These are phyloP conservation scores for Alloteropsis semialata DNA, from an alignment of 176 grass and related monocot species.

Conservation along the genomic window DNA sequence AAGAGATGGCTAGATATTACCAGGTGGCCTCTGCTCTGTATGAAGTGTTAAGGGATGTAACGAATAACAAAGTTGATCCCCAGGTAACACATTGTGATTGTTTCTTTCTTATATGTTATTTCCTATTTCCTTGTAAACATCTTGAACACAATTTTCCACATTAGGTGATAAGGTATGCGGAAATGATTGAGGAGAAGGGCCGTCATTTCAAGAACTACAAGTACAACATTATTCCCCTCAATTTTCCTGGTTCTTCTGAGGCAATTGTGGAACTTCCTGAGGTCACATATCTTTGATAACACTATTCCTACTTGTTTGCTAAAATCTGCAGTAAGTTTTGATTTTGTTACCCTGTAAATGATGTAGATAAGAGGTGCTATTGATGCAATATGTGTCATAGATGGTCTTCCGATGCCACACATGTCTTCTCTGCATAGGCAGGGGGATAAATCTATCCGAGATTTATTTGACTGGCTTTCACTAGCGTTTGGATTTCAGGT, in stretches of 20 bases:
- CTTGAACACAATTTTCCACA: constrained; percentile 20
- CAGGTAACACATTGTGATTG: constrained; percentile 37
- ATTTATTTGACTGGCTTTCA: constrained; percentile 78
- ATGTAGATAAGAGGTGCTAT: constrained; percentile 54
- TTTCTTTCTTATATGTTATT: background rate
- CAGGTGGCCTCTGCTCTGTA: constrained; percentile 62
- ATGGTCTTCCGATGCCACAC: constrained; percentile 53
- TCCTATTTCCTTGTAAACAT: constrained; percentile 11
- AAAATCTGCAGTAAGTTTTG: background rate
- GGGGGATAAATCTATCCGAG: constrained; percentile 34
- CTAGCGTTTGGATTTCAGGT: constrained; percentile 77
- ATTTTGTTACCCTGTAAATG: constrained; percentile 21
- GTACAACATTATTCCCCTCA: constrained; percentile 70
- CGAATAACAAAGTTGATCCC: constrained; percentile 42
- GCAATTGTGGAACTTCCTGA: constrained; percentile 57
- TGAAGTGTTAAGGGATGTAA: constrained; percentile 67
- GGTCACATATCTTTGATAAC: constrained; percentile 28
- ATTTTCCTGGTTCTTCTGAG: constrained; percentile 51
- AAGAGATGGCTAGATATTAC: constrained; percentile 61
- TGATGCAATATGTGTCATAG: constrained; percentile 36
- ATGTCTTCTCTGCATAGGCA: constrained; percentile 16
- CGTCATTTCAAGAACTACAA: constrained; percentile 59
- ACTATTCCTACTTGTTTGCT: background rate
- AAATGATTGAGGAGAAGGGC: constrained; percentile 49
- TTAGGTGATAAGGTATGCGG: constrained; percentile 43